These are phyloP conservation scores for Picea sitchensis DNA, from an alignment of 75 land plant species.

Conservation along the genomic window DNA sequence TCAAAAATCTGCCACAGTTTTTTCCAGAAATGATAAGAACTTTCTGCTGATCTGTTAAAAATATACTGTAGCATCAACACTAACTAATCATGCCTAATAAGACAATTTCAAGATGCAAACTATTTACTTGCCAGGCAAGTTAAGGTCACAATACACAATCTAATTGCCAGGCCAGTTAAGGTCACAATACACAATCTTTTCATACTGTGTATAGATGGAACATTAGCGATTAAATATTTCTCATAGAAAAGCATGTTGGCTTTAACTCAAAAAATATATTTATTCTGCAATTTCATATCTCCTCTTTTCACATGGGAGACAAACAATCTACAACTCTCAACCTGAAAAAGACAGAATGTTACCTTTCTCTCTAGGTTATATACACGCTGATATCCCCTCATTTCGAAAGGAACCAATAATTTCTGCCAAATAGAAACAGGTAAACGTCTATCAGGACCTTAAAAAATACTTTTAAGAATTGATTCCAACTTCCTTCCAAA, in stretches of 20 bases:
- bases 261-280: too few species aligned
- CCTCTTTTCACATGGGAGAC: neutral
- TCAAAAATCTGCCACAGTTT: constrained; percentile 46
- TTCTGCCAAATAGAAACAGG: constrained; percentile 43
- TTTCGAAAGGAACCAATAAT: constrained; percentile 79
- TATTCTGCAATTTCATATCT: neutral
- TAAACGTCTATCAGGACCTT: neutral
- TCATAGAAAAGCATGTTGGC: too few species aligned
- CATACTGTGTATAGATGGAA: too few species aligned
- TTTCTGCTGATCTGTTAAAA: neutral
- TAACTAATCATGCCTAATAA: neutral
- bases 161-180: too few species aligned
- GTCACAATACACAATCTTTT: too few species aligned
- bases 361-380: constrained; percentile 87
- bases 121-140: too few species aligned
- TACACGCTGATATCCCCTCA: constrained; percentile 86
- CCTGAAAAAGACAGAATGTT: neutral
- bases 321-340: neutral
- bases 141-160: too few species aligned
- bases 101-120: neutral
- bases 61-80: neutral
- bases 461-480: neutral
- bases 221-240: too few species aligned
- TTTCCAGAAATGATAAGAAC: neutral
- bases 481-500: neutral